Base-by-base conservation (phyloP, 345 rosid species). In the Microcos paniculata region DNA sequence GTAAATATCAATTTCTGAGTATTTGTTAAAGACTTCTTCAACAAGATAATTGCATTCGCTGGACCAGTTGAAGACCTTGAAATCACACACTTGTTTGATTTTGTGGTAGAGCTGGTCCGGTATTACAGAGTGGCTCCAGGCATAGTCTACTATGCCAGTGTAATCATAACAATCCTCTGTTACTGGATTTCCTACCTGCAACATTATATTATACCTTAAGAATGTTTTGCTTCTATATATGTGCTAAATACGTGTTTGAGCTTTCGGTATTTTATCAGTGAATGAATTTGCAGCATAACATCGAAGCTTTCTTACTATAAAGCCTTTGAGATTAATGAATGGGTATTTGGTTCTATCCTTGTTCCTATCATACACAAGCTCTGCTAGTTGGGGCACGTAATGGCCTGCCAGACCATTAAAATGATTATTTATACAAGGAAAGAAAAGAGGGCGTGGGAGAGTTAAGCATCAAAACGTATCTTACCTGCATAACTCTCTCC, bases 61-160 rank as follows among this genome's bases (percentile, higher is more conserved):
- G 13, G 91, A 83, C 91, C 89, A 86, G 49, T 75, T 19, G 1
- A 70, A 38, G 61, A 62, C 61, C 33, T 74, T 85, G 84, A 90
- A 90, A 78, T 88, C 86, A 23, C 94, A 90, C 0, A 15, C 86
- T 67, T 71, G 73, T 61, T 84, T 83, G 59, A 81, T 80, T 28
- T 80, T 72, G 35, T 79, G 52, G 71, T 85, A 85, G 11, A 77
- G 77, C 68, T 70, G 67, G 72, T 88, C 92, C 0, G 94, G 77
- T 73, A 90, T 82, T 38, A 90, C 87, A 35, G 88, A 81, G 62
- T 88, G 92, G 80, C 90, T 90, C 94, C 94, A 90, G 24, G 92
- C 89, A 56, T 85, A 90, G 35, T 88, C 94, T 31, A 90, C 69
- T 21, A 90, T 45, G 14, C 90, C 94, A 13, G 70, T 78, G 78